Base-by-base conservation (phyloP, 345 rosid species). In the Gossypium stocksii region DNA sequence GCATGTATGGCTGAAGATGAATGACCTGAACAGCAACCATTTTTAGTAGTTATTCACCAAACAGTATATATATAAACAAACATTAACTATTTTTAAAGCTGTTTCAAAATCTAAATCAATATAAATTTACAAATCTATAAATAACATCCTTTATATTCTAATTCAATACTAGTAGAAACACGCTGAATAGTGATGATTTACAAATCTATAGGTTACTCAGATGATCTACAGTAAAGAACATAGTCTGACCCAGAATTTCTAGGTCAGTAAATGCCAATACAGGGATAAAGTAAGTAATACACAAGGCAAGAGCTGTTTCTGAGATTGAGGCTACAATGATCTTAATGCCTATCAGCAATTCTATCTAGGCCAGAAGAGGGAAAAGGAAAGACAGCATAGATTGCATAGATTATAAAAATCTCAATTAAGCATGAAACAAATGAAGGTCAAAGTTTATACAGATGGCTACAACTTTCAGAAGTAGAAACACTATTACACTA, bases 1-100 rank as follows among this genome's bases (percentile, higher is more conserved):
- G 83, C 76, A 93, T 89, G 83, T 93, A 87, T 14, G 99, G 97
- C 84, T 90, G 98, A 79, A 93, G 86, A 80, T 91, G 94, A 84
- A 95, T 81, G 83, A 90, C 98, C 99, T 95, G 94, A 70, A 81
- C 63, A 58, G 54, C 70, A 81, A 64, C 66, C 76, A 74, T 71
- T 67, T 60, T 19, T 13, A 79, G 51, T 23, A 56, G 79, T 81
- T 68, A 78, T 16, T 20, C 46, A 77, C 22, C 69, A 69, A 58
- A 12, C 43, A 75, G 34, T 71, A 38, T 53, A 72, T 25, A 27
- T 22, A 76, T 64, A 79, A n/a, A 1, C 52, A 41, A 58, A 77
- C 49, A 74, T 54, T 22, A 23, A 72, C 34, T 23, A 51, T 22
- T 9, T 16, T 56, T 7, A 11, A 56, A 19, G 60, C 72, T 41